These are phyloP conservation scores for Naegleria fowleri DNA, from an alignment of 208 protist species.

Conservation along the genomic window DNA sequence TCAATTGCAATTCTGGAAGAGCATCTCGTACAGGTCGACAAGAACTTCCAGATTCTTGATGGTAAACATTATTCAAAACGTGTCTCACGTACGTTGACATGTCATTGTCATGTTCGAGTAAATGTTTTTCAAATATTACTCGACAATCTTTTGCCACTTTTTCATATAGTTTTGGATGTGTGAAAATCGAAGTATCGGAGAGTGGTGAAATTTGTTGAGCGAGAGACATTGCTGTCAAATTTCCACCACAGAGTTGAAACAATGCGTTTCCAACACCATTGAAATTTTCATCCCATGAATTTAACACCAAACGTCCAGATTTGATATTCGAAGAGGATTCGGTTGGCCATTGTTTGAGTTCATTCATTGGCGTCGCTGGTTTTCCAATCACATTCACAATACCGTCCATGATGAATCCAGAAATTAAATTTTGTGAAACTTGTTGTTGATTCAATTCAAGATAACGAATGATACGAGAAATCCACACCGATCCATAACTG, in stretches of 20 bases:
- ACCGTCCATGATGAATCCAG: not conserved
- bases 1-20: not conserved
- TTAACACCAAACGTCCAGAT: not conserved
- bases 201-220: not conserved
- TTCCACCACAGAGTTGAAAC: not conserved
- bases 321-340: not conserved
- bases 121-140: not conserved
- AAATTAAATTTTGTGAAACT: not conserved
- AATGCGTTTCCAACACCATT: not conserved
- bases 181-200: not conserved
- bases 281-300: not conserved
- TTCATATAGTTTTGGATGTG: not conserved
- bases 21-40: not conserved
- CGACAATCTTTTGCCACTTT: not conserved
- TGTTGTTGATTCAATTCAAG: not conserved
- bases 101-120: not conserved
- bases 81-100: not conserved
- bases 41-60: not conserved
- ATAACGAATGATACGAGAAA: not conserved
- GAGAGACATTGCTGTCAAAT: not conserved
- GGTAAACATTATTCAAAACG: too few relatives aligned
- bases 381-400: not conserved
- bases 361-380: not conserved
- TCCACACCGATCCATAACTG: not conserved
- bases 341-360: too few relatives aligned